These are phyloP conservation scores for Ogataea methanolica DNA, from an alignment of 805 yeast genomes.

Conservation along the genomic window DNA sequence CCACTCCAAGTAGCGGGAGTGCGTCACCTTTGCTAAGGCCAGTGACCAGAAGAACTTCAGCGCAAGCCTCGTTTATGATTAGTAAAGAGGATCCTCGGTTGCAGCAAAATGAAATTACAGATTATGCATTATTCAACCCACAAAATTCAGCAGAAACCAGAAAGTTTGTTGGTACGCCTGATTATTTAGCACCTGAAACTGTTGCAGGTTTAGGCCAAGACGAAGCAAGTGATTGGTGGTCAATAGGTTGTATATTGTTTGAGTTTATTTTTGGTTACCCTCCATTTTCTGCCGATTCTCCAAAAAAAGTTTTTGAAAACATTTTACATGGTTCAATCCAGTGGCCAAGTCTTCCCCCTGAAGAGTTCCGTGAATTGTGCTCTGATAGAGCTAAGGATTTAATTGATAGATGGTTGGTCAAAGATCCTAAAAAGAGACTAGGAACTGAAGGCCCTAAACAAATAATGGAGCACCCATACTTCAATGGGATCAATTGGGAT, in stretches of 20 bases:
- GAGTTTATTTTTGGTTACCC: constrained; percentile 92
- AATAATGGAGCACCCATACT: constrained; percentile 75
- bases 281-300: constrained; percentile 83
- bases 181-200: constrained; percentile 95
- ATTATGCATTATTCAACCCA: constrained; percentile 74
- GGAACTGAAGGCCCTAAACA: constrained; percentile 80
- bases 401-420: constrained; percentile 54
- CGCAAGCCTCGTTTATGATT: constrained; percentile 52
- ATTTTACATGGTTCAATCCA: constrained; percentile 69
- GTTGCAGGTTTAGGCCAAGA: constrained; percentile 80
- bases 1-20: constrained; percentile 37
- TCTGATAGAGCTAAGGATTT: constrained; percentile 70
- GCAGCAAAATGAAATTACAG: constrained; percentile 24
- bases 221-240: constrained; percentile 97
- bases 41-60: constrained; percentile 40
- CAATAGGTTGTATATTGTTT: constrained; percentile 90
- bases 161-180: constrained; percentile 94
- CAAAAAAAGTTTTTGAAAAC: constrained; percentile 77
- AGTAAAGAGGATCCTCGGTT: constrained; percentile 43
- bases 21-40: constrained; percentile 48
- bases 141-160: constrained; percentile 40
- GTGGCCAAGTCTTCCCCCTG: constrained; percentile 72
- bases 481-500: constrained; percentile 70
- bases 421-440: constrained; percentile 63
- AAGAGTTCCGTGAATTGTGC: constrained; percentile 49